Conservation (phyloP, 768 basidiomycete genomes). For the Crepidotus variabilis region DNA sequence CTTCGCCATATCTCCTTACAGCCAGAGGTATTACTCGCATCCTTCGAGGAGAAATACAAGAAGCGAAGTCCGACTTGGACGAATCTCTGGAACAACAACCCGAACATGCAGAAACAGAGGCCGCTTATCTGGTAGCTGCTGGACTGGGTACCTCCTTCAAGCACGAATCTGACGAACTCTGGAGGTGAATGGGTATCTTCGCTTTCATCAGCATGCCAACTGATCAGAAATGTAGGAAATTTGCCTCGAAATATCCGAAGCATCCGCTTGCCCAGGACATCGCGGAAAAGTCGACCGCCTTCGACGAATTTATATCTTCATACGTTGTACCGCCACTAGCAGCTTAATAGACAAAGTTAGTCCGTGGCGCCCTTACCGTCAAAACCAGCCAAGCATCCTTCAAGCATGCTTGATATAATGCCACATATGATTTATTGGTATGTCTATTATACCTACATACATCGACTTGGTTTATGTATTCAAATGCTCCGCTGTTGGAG, state of each 20-base stretch:
- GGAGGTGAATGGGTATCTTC: conserved; percentile 49
- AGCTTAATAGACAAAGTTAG: not conserved
- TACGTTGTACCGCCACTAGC: conserved; percentile 52
- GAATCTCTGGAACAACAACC: conserved; percentile 63
- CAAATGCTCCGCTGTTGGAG: too few relatives aligned
- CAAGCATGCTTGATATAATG: too few relatives aligned
- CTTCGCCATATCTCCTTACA: conserved; percentile 70
- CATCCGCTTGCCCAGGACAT: conserved; percentile 72
- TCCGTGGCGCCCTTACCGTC: not conserved
- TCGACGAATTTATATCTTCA: conserved; percentile 58
- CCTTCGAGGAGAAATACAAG: conserved; percentile 68
- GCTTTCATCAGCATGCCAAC: not conserved
- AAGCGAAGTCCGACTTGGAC: conserved; percentile 78
- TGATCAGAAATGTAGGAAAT: conserved; percentile 26
- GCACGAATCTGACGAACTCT: conserved; percentile 61
- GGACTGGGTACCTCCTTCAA: conserved; percentile 57
- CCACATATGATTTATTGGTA: too few relatives aligned
- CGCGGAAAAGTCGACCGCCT: conserved; percentile 53
- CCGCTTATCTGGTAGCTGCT: conserved; percentile 61
- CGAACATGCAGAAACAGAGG: conserved; percentile 63
- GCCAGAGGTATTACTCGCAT: conserved; percentile 79
- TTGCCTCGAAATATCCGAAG: conserved; percentile 48
- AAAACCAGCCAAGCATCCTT: not conserved
- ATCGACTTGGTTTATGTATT: too few relatives aligned
- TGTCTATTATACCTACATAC: too few relatives aligned